These are phyloP conservation scores for Cucurbita moschata DNA, from an alignment of 306 rosid species.

Conservation along the genomic window DNA sequence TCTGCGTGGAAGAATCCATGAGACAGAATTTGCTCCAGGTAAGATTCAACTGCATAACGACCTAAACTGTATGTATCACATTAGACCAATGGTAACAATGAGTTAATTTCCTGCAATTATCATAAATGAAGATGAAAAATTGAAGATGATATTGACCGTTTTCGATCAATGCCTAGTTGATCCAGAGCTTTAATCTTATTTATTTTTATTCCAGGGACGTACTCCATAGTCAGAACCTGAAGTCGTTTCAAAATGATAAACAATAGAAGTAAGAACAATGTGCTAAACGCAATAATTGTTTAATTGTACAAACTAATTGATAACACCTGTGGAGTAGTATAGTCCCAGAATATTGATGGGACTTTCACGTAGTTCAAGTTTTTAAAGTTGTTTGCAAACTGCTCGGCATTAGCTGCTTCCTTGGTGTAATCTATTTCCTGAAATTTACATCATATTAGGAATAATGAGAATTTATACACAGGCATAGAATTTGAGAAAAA, in stretches of 20 bases:
- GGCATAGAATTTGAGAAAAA: neutral
- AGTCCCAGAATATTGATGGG: constrained; percentile 78
- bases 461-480: neutral
- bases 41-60: constrained; percentile 94
- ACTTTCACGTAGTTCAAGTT: constrained; percentile 81
- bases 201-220: constrained; percentile 98
- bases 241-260: constrained; percentile 11
- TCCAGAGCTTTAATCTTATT: constrained; percentile 91
- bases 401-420: constrained; percentile 92
- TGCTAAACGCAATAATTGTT: neutral
- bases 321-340: constrained; percentile 87
- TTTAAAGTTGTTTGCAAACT: constrained; percentile 75
- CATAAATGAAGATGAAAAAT: constrained; percentile 3
- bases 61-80: constrained; percentile 52
- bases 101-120: neutral
- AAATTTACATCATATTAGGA: constrained; percentile 7
- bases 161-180: constrained; percentile 87
- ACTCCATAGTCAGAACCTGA: constrained; percentile 96
- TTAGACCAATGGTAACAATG: neutral
- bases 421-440: constrained; percentile 99
- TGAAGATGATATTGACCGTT: constrained; percentile 37
- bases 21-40: constrained; percentile 92
- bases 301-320: neutral
- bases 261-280: neutral
- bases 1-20: constrained; percentile 99